Conservation (phyloP, 1,284 basidiomycete species). For the Mycena citricolor region DNA sequence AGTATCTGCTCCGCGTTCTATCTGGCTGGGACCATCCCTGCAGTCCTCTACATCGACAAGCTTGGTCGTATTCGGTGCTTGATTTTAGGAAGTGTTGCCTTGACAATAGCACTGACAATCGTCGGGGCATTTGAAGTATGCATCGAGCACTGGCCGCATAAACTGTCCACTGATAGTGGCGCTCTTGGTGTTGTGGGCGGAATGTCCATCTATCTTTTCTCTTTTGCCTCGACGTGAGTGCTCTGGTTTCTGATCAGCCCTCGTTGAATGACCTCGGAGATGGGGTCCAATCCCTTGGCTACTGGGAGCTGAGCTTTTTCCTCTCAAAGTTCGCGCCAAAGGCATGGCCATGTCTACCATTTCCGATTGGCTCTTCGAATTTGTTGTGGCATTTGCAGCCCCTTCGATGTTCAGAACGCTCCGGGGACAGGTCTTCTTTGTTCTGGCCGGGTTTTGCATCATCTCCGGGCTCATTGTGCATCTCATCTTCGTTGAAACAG, state of each 20-base stretch:
- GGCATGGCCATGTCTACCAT: slow-evolving; percentile 66
- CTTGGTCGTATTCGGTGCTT: slow-evolving; percentile 54
- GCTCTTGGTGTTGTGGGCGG: slow-evolving; percentile 30
- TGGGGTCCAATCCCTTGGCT: slow-evolving; percentile 70
- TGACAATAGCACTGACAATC: slow-evolving; percentile 41
- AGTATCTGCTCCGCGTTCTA: slow-evolving; percentile 60
- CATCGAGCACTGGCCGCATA: slow-evolving; percentile 40
- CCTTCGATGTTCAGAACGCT: slow-evolving; percentile 47
- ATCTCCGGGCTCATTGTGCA: slow-evolving; percentile 46
- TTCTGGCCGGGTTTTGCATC: slow-evolving; percentile 45
- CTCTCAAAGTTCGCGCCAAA: slow-evolving; percentile 64
- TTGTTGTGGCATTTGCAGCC: slow-evolving; percentile 51
- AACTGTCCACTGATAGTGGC: slow-evolving; percentile 32
- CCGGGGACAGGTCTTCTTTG: slow-evolving; percentile 49
- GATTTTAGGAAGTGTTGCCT: slow-evolving; percentile 44
- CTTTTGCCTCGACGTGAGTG: slow-evolving; percentile 45
- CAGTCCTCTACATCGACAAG: slow-evolving; percentile 56
- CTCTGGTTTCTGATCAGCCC: background rate
- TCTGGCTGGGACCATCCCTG: slow-evolving; percentile 54
- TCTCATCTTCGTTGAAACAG: slow-evolving; percentile 43
- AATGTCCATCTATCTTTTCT: slow-evolving; percentile 43
- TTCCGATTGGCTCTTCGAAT: slow-evolving; percentile 60
- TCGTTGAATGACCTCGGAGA: slow-evolving; percentile 22
- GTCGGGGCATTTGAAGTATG: slow-evolving; percentile 47
- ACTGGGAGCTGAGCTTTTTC: slow-evolving; percentile 62